Evolutionary conservation across 768 basidiomycete genomes (phyloP).

Genomic region (Lyophyllum atratum): DNA sequence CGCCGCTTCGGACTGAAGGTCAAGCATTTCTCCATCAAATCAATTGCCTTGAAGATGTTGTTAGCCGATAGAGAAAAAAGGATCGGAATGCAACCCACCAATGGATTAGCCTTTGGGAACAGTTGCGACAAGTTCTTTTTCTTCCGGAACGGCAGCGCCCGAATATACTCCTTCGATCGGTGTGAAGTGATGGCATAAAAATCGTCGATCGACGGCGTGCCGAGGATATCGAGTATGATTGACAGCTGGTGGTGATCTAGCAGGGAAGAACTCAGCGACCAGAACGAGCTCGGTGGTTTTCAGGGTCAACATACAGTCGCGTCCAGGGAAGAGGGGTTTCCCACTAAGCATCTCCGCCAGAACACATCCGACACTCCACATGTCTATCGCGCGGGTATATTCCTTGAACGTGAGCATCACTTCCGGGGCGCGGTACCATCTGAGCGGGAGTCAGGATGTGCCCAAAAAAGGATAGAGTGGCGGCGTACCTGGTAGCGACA

Average conservation of each 20-base stretch:
- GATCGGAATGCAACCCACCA: conserved; percentile 41
- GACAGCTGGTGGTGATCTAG: conserved; percentile 91
- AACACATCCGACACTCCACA: conserved; percentile 88
- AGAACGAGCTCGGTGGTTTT: conserved; percentile 3
- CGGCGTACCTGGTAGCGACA: conserved; percentile 80
- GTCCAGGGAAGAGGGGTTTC: conserved; percentile 93
- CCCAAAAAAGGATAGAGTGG: neutral
- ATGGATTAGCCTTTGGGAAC: conserved; percentile 74
- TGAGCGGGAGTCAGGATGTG: conserved; percentile 19
- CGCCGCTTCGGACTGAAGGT: conserved; percentile 87
- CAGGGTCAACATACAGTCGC: conserved; percentile 72
- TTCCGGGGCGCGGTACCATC: conserved; percentile 98
- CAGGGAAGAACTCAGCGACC: neutral
- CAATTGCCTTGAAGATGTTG: conserved; percentile 53
- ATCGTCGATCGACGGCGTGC: conserved; percentile 88
- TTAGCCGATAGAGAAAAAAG: neutral
- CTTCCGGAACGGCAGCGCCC: conserved; percentile 85
- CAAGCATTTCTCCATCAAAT: conserved; percentile 77
- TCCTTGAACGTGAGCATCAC: conserved; percentile 98
- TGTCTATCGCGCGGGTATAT: conserved; percentile 86
- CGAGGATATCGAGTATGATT: conserved; percentile 92
- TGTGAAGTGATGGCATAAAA: conserved; percentile 90
- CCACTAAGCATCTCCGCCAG: conserved; percentile 91
- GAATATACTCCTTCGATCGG: conserved; percentile 81
- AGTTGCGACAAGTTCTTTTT: conserved; percentile 69